These are phyloP conservation scores for Omphalotus guepiniiformis DNA, from an alignment of 768 basidiomycete genomes.

Conservation along the genomic window DNA sequence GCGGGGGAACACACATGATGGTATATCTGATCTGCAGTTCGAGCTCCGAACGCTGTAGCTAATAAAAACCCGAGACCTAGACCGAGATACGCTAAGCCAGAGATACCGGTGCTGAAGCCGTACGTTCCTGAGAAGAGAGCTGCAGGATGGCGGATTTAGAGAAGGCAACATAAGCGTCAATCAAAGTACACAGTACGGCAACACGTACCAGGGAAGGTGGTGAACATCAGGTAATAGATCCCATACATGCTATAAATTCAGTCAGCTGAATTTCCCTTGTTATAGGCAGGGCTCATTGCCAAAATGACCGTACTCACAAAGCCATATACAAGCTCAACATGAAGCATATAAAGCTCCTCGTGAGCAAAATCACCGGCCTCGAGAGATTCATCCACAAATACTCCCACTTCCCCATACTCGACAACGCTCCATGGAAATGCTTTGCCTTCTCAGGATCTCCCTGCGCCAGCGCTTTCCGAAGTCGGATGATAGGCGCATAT, in stretches of 20 bases:
- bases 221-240: slow-evolving; percentile 50
- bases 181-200: slow-evolving; percentile 18
- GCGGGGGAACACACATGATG: slow-evolving; percentile 22
- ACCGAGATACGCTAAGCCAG: slow-evolving; percentile 38
- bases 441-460: slow-evolving; percentile 34
- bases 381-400: slow-evolving; percentile 51
- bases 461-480: slow-evolving; percentile 24
- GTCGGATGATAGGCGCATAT: slow-evolving; percentile 51
- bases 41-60: slow-evolving; percentile 30
- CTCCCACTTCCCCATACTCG: slow-evolving; percentile 20
- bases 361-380: slow-evolving; percentile 51
- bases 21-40: slow-evolving; percentile 30
- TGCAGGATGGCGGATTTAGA: no score
- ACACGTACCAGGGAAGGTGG: slow-evolving; percentile 46
- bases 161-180: not conserved
- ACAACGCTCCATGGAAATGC: slow-evolving; percentile 17
- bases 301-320: slow-evolving; percentile 36
- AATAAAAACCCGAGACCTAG: slow-evolving; percentile 35
- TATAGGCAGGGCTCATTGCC: not conserved
- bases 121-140: slow-evolving; percentile 25
- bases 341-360: slow-evolving; percentile 58
- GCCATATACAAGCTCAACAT: slow-evolving; percentile 64
- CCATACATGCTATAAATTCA: slow-evolving; percentile 20
- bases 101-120: slow-evolving; percentile 21
- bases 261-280: no score